phyloP scores from a whole-genome alignment of 495 filamentous ascomycete genomes.

The Ramalina peruviana region DNA sequence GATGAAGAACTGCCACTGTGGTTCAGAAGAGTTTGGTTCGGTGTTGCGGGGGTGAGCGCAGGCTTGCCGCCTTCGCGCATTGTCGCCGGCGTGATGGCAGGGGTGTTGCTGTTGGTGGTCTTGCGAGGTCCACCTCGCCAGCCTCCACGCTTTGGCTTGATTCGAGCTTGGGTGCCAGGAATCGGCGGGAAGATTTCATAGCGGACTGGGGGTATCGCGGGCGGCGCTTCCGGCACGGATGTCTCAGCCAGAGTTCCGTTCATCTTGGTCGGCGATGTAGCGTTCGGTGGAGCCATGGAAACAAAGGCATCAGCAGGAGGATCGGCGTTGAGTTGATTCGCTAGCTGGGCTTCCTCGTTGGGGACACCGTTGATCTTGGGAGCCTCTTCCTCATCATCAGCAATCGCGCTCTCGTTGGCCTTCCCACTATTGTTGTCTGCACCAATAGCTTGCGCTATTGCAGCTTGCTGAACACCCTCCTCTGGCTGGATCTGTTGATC shows the following conservation, averaged over 20 bases:
- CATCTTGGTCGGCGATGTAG: background rate
- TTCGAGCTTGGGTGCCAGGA: slow-evolving; percentile 13
- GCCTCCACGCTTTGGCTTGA: slow-evolving; percentile 11
- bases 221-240: background rate
- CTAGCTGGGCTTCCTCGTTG: slow-evolving; percentile 6
- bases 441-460: slow-evolving; percentile 7
- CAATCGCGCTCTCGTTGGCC: slow-evolving; percentile 8
- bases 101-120: slow-evolving; percentile 8
- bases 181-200: slow-evolving; percentile 22
- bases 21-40: background rate
- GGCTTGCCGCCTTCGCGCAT: background rate
- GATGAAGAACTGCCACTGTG: background rate
- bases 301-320: background rate
- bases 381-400: slow-evolving; percentile 13
- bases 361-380: slow-evolving; percentile 19
- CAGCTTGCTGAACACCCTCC: slow-evolving; percentile 22
- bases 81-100: slow-evolving; percentile 3
- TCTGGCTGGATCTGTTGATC: slow-evolving; percentile 38
- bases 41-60: background rate
- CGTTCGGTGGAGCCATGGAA: slow-evolving; percentile 1
- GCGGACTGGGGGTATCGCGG: slow-evolving; percentile 15
- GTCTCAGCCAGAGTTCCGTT: slow-evolving; percentile 1
- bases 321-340: slow-evolving; percentile 3
- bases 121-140: slow-evolving; percentile 12
- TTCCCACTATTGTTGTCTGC: slow-evolving; percentile 8